A percentile compares a stretch with the other conserved stretches of the same genome.
Conservation (phyloP, 495 filamentous ascomycete genomes). For the Penicillium coprophilum region DNA sequence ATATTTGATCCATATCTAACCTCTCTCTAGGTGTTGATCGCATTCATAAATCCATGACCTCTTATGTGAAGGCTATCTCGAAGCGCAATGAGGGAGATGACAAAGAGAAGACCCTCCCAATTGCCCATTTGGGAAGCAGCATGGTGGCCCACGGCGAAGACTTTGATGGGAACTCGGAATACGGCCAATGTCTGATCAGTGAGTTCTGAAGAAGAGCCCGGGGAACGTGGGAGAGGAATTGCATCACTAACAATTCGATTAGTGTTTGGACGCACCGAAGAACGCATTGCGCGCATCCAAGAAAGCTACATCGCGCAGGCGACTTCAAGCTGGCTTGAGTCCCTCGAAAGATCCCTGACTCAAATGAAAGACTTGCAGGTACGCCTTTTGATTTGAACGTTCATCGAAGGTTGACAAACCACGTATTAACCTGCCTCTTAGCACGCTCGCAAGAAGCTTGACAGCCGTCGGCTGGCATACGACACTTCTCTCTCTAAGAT, state of each 20-base stretch:
- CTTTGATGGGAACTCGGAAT: constrained; percentile 87
- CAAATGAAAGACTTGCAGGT: constrained; percentile 99
- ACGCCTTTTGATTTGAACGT: constrained; percentile 14
- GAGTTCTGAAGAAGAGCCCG: constrained; percentile 28
- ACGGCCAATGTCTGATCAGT: constrained; percentile 85
- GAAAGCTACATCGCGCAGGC: constrained; percentile 81
- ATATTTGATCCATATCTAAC: constrained; percentile 3
- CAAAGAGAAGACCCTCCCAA: constrained; percentile 78
- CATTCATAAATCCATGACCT: constrained; percentile 83
- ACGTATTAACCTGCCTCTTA: background rate
- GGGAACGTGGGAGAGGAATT: background rate
- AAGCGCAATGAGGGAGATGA: constrained; percentile 83
- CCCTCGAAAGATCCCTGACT: constrained; percentile 80
- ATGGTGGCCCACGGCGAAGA: constrained; percentile 95
- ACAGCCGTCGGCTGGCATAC: constrained; percentile 84
- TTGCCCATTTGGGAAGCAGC: constrained; percentile 76
- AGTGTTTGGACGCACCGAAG: constrained; percentile 83
- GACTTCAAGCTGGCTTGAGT: constrained; percentile 87
- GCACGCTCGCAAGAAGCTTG: constrained; percentile 86
- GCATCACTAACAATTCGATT: constrained; percentile 12
- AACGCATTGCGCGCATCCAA: constrained; percentile 82
- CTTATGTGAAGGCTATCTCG: constrained; percentile 88
- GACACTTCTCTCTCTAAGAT: constrained; percentile 89
- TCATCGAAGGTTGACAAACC: constrained; percentile 1
- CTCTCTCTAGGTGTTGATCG: constrained; percentile 74